Percentiles rank a stretch among this genome's conserved stretches.
phyloP scores from a whole-genome alignment of 495 filamentous ascomycete genomes.

The Talaromyces liani region DNA sequence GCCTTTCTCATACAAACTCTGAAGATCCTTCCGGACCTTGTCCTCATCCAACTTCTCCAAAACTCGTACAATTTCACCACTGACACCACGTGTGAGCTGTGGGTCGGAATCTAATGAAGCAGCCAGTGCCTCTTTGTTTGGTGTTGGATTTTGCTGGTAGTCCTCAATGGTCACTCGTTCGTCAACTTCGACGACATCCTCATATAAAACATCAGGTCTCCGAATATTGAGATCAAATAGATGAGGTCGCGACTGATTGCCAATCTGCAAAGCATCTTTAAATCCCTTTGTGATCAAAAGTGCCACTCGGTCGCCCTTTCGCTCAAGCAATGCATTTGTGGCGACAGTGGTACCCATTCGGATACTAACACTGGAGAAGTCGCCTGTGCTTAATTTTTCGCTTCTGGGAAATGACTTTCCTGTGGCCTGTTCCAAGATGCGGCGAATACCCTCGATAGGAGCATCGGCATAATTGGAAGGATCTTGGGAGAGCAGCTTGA shows the following conservation, averaged over 20 bases:
- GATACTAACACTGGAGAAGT: constrained; percentile 62
- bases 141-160: constrained; percentile 13
- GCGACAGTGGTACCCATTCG: constrained; percentile 92
- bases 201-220: constrained; percentile 73
- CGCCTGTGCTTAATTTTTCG: constrained; percentile 11
- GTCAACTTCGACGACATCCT: constrained; percentile 68
- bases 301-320: constrained; percentile 89
- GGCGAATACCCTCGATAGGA: constrained; percentile 63
- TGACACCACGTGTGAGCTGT: constrained; percentile 41
- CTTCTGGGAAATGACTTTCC: constrained; percentile 14
- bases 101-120: constrained; percentile 23
- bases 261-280: constrained; percentile 81
- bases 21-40: constrained; percentile 31
- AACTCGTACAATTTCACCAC: constrained; percentile 44
- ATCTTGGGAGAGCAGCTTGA: constrained; percentile 78
- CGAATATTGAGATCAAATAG: constrained; percentile 79
- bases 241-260: constrained; percentile 74
- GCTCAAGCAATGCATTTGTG: constrained; percentile 82
- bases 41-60: constrained; percentile 33
- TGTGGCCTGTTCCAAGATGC: constrained; percentile 15
- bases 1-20: constrained; percentile 33
- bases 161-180: constrained; percentile 78
- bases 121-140: constrained; percentile 58
- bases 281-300: constrained; percentile 91
- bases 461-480: constrained; percentile 76